Conservation (phyloP, 257 asterid species). For the Thymus quinquecostatus region DNA sequence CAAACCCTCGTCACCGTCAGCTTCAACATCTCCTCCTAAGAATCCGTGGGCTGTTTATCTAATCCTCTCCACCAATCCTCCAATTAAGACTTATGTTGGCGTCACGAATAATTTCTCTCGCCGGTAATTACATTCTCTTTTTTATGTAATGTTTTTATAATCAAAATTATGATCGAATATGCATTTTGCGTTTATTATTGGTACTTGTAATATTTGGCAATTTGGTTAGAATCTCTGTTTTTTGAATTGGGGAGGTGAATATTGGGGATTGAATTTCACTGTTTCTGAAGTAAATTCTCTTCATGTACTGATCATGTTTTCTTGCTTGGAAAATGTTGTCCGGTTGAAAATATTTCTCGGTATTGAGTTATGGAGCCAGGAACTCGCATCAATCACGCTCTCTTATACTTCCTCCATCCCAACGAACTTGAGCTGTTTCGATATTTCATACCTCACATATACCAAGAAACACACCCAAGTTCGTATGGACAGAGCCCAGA, state of each 20-base stretch:
- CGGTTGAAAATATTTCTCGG: not conserved
- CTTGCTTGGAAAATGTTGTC: not conserved
- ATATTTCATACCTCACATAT: too few relatives aligned
- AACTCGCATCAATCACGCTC: too few relatives aligned
- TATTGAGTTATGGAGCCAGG: too few relatives aligned
- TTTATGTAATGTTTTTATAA: not conserved
- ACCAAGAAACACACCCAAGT: too few relatives aligned
- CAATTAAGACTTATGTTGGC: slow-evolving; percentile 81
- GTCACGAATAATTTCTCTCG: slow-evolving; percentile 77
- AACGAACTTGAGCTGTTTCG: too few relatives aligned
- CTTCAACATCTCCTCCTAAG: slow-evolving; percentile 34
- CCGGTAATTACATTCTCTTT: slow-evolving; percentile 48
- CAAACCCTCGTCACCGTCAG: slow-evolving; percentile 32
- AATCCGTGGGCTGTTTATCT: slow-evolving; percentile 72
- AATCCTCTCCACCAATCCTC: slow-evolving; percentile 74
- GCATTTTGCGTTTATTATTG: not conserved
- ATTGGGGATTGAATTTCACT: not conserved
- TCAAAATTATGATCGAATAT: slow-evolving; percentile 3
- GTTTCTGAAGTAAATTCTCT: not conserved
- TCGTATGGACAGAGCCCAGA: too few relatives aligned
- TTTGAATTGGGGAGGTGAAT: not conserved
- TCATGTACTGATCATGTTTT: not conserved
- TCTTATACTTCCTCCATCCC: too few relatives aligned
- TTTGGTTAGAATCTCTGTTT: not conserved
- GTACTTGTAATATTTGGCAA: not conserved